These are phyloP conservation scores for Stygiomarasmius scandens DNA, from an alignment of 1,284 basidiomycete genomes.

Conservation along the genomic window DNA sequence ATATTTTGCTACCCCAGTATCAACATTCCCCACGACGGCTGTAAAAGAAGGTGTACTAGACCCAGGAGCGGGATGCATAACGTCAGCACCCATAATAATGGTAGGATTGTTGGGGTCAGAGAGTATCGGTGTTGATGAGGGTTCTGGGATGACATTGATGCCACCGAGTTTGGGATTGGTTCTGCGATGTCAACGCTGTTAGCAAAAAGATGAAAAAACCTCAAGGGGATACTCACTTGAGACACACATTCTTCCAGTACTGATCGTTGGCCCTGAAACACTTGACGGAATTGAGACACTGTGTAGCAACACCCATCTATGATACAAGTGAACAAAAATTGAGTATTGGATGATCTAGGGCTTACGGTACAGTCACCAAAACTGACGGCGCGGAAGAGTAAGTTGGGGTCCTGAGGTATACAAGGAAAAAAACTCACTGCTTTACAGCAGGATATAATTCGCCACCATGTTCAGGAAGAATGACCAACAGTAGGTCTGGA, in stretches of 20 bases:
- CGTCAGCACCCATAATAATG: slow-evolving; percentile 62
- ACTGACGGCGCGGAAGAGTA: not conserved
- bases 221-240: slow-evolving; percentile 44
- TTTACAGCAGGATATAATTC: slow-evolving; percentile 53
- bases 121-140: slow-evolving; percentile 38
- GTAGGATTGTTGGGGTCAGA: slow-evolving; percentile 50
- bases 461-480: slow-evolving; percentile 45
- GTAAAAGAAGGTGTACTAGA: slow-evolving; percentile 57
- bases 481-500: slow-evolving; percentile 21
- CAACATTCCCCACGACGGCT: slow-evolving; percentile 59
- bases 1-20: slow-evolving; percentile 55
- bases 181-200: not conserved
- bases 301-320: slow-evolving; percentile 47
- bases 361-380: not conserved
- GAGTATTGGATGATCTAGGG: not conserved
- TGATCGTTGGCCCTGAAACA: slow-evolving; percentile 45
- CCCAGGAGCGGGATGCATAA: slow-evolving; percentile 63
- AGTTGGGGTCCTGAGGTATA: not conserved
- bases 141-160: slow-evolving; percentile 37
- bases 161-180: slow-evolving; percentile 16
- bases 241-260: slow-evolving; percentile 53
- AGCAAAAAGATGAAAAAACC: not conserved
- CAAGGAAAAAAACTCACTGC: slow-evolving; percentile 44
- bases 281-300: slow-evolving; percentile 47
- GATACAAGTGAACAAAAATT: not conserved